phyloP scores from a whole-genome alignment of 495 filamentous ascomycete genomes.

The Filosporella fistucella region DNA sequence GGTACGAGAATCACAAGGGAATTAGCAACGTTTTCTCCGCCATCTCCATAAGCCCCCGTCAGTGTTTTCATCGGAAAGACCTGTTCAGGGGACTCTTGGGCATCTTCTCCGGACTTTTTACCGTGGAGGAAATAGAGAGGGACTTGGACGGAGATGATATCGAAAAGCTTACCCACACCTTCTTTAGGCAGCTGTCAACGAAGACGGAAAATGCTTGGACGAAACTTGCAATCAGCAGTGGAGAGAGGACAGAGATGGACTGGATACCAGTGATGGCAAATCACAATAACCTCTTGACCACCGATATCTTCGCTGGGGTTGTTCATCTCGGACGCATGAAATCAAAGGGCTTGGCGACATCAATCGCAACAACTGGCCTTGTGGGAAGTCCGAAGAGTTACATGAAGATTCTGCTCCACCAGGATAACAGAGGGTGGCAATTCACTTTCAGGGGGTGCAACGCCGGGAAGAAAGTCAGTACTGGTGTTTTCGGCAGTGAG shows the following conservation, averaged over 20 bases:
- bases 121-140: constrained; percentile 5
- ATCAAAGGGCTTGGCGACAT: constrained; percentile 5
- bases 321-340: constrained; percentile 16
- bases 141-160: constrained; percentile 19
- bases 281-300: constrained; percentile 11
- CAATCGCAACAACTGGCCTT: constrained; percentile 12
- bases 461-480: constrained; percentile 19
- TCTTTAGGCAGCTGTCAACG: constrained; percentile 23
- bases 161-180: constrained; percentile 18
- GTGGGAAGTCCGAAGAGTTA: constrained; percentile 14
- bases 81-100: constrained; percentile 20
- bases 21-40: constrained; percentile 26
- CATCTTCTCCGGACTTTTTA: constrained; percentile 15
- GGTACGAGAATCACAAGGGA: constrained; percentile 22
- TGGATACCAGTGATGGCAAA: constrained; percentile 14
- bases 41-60: constrained; percentile 15
- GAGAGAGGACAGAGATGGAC: constrained; percentile 8
- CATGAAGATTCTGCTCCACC: constrained; percentile 18
- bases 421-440: constrained; percentile 13
- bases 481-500: constrained; percentile 18
- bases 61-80: constrained; percentile 5
- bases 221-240: constrained; percentile 19
- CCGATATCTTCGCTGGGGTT: constrained; percentile 20
- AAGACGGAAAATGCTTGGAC: constrained; percentile 24
- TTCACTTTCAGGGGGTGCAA: constrained; percentile 26